Base-by-base conservation (phyloP, 2,329 filamentous ascomycete species). In the Malbranchea zuffiana region DNA sequence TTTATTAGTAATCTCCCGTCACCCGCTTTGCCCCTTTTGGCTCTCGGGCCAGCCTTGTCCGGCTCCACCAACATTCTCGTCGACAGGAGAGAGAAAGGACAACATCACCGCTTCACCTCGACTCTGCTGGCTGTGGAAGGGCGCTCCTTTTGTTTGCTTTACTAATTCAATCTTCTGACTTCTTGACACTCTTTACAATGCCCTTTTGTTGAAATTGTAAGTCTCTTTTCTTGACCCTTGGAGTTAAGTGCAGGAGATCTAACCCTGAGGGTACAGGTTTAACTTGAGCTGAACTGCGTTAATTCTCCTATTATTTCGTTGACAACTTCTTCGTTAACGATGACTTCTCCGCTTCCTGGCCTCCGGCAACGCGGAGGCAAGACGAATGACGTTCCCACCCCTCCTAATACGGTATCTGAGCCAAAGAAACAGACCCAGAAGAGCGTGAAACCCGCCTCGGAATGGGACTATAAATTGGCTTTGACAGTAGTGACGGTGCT, bases 401-500 rank as follows among this genome's bases (percentile, higher is more conserved):
- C 47, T 30, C 42, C 48, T 36, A 49, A 35, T 12, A 37, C 41
- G 31, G 37, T 41, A 5, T 35, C 48, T 3, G 15, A 6, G 11
- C 18, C 30, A 19, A 47, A 41, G 47, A 42, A 13, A 41, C 47
- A 13, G 5, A 18, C 8, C 21, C 25, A 32, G 11, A 30, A n/a
- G 17, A 10, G 20, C 10, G 30, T n/a, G 12, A 42, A 39, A 19
- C 11, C 30, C 20, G 27, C 19, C n/a, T 32, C 27, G 21, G 82
- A 93, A 61, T 79, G 75, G 70, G 83, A 92, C 52, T 92, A 95
- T 69, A 78, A 81, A 69, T 61, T 90, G 47, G 82, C 77, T 44
- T 72, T 95, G 42, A 61, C 63, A 20, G 57, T 94, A 48, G 78
- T 94, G 55, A 96, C 88, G 2, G 53, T 75, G 18, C 66, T 95